Percentiles rank a stretch among this genome's conserved stretches.
These are phyloP conservation scores for Sarocladium kiliense DNA, from an alignment of 2,329 filamentous ascomycete genomes.

Conservation along the genomic window DNA sequence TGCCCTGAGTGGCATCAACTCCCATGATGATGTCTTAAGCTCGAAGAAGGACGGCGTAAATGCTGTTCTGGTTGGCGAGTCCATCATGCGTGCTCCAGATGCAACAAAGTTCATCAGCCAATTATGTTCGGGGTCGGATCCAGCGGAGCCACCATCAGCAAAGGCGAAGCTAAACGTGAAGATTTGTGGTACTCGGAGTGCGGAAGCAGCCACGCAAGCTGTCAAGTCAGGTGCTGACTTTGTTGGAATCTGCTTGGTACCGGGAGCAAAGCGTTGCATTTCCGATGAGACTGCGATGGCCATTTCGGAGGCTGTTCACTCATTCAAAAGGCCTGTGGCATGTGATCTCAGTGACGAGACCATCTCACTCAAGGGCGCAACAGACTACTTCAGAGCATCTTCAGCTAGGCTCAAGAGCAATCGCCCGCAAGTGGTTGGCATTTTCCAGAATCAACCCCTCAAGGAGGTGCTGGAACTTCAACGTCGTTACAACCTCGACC, in stretches of 20 bases:
- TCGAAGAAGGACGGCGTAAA: constrained; percentile 88
- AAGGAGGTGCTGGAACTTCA: constrained; percentile 77
- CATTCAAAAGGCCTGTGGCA: constrained; percentile 45
- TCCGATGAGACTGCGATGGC: constrained; percentile 70
- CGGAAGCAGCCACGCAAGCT: constrained; percentile 74
- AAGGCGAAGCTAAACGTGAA: constrained; percentile 65
- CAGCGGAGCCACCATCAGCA: constrained; percentile 20
- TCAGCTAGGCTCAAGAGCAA: constrained; percentile 42
- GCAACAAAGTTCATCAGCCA: constrained; percentile 78
- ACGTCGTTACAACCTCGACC: constrained; percentile 69
- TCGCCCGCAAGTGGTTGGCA: constrained; percentile 77
- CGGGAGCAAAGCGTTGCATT: constrained; percentile 74
- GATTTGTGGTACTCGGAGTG: constrained; percentile 86
- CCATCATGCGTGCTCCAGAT: constrained; percentile 86
- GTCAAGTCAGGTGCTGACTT: constrained; percentile 85
- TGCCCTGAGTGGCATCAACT: constrained; percentile 89
- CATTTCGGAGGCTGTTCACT: constrained; percentile 76
- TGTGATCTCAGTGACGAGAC: constrained; percentile 25
- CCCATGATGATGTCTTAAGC: constrained; percentile 78
- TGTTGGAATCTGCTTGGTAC: constrained; percentile 87
- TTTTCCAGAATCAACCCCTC: constrained; percentile 88
- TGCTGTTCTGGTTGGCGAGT: constrained; percentile 89
- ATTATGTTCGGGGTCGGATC: constrained; percentile 60
- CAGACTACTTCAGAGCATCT: constrained; percentile 69
- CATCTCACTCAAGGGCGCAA: constrained; percentile 29